These are phyloP conservation scores for Immersiella caudata DNA, from an alignment of 495 filamentous ascomycete genomes.

Conservation along the genomic window DNA sequence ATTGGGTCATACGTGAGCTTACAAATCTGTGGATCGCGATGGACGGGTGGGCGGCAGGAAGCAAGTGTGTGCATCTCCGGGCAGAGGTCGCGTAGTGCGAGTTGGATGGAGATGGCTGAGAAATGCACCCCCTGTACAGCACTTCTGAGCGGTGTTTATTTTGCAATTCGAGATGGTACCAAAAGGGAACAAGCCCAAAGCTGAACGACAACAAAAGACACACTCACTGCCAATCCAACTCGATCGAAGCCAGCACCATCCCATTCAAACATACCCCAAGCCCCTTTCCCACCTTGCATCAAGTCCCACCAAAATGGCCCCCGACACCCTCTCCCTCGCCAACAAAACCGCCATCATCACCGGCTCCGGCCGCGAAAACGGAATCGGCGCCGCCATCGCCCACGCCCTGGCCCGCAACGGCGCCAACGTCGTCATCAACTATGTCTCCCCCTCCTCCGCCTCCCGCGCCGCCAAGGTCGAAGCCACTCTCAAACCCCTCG, in stretches of 20 bases:
- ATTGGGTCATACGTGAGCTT: neutral
- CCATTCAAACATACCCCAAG: neutral
- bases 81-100: neutral
- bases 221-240: too few relatives aligned
- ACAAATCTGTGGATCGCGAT: neutral
- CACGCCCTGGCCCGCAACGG: slow-evolving; percentile 44
- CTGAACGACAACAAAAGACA: too few relatives aligned
- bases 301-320: slow-evolving; percentile 11
- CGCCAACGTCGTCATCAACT: slow-evolving; percentile 42
- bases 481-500: slow-evolving; percentile 26
- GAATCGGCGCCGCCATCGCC: slow-evolving; percentile 52
- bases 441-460: slow-evolving; percentile 40
- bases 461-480: slow-evolving; percentile 38
- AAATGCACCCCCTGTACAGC: too few relatives aligned
- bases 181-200: too few relatives aligned
- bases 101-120: neutral
- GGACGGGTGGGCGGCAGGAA: neutral
- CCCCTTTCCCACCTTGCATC: too few relatives aligned
- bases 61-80: neutral
- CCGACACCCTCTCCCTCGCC: slow-evolving; percentile 40
- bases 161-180: neutral
- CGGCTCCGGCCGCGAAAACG: slow-evolving; percentile 47
- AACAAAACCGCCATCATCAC: slow-evolving; percentile 58
- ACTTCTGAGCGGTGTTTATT: too few relatives aligned
- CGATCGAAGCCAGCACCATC: too few relatives aligned